Evolutionary conservation across 768 basidiomycete species (phyloP).

Genomic region (Paxillus rubicundulus): DNA sequence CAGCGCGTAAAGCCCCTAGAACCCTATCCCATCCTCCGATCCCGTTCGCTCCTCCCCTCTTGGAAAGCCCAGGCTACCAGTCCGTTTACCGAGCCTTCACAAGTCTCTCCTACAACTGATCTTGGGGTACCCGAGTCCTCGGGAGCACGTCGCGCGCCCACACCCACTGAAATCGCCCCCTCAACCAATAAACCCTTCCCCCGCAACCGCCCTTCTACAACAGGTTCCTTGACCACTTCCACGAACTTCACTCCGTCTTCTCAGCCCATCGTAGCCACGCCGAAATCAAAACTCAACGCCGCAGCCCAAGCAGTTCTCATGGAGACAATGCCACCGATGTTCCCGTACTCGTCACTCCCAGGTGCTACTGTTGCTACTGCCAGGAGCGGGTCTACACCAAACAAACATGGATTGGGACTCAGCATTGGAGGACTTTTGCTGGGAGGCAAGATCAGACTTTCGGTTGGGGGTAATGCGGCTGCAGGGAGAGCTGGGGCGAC

Average conservation of each 20-base stretch:
- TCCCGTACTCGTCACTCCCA: background rate
- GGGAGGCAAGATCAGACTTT: background rate
- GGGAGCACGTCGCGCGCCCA: background rate
- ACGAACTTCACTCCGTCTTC: background rate
- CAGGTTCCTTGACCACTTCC: background rate
- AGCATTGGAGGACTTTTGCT: background rate
- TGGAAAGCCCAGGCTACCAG: background rate
- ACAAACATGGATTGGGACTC: background rate
- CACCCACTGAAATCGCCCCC: background rate
- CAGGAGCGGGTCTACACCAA: background rate
- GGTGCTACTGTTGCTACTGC: background rate
- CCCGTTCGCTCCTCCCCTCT: background rate
- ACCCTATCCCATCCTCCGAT: background rate
- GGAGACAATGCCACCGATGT: background rate
- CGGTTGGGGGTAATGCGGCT: background rate
- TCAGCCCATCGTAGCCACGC: background rate
- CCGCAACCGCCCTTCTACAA: background rate
- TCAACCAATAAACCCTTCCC: background rate
- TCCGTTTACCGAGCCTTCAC: no score
- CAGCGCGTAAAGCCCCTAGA: background rate
- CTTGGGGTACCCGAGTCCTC: background rate
- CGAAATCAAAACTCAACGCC: background rate
- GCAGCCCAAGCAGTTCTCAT: slow-evolving; percentile 4
- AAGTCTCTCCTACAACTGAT: background rate
- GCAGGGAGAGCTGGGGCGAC: background rate